Evolutionary conservation across 2,329 filamentous ascomycete species (phyloP), one percentile per base, ranked within the genome.

Genomic region (Coniochaeta ligniaria): DNA sequence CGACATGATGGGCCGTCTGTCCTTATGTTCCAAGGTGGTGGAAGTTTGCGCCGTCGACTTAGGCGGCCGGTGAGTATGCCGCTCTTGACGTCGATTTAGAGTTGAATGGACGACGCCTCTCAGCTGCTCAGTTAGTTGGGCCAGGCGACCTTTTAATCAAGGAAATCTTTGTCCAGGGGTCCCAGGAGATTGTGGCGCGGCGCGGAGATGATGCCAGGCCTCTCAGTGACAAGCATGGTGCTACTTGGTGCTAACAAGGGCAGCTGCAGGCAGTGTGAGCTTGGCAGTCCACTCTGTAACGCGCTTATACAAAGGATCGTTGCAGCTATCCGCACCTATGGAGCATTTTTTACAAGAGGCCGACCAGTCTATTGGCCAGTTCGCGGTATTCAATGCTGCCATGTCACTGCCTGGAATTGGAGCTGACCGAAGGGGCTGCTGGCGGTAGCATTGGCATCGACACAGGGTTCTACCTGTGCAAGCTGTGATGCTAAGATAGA

Each of bases 1-100:
- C 4, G 66, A 59, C 69, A 71, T 71, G 41, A 22, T 60, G 62
- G 58, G 9, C 20, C 22, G 22, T 12, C 8, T 52, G 20, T 26
- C 8, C 43, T 24, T 22, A 12, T n/a, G 38, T 41, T 41, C 43
- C 43, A 24, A 12, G 8, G 6, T 22, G 9, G 20, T 47, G 20
- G 7, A 47, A 22, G 7, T 24, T 17, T 2, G 7, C 24, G 20
- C 24, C 17, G 43, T 20, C 9, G 38, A 20, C 17, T 41, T 3
- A 3, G 17, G 35, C 35, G 35, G 16, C 35, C 6, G 38, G 16
- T 11, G 38, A 41, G 38, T 4, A 47, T 6, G 22, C 22, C 43
- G 8, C 22, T n/a, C 43, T 52, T 52, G 47, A 52, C 47, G 47
- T 52, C 22, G 22, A 31, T 17, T 52, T 28, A 52, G 26, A 52